A percentile compares a stretch with the other conserved stretches of the same genome.
Conservation (phyloP, 2,329 filamentous ascomycete species). For the Cladosporium phlei region DNA sequence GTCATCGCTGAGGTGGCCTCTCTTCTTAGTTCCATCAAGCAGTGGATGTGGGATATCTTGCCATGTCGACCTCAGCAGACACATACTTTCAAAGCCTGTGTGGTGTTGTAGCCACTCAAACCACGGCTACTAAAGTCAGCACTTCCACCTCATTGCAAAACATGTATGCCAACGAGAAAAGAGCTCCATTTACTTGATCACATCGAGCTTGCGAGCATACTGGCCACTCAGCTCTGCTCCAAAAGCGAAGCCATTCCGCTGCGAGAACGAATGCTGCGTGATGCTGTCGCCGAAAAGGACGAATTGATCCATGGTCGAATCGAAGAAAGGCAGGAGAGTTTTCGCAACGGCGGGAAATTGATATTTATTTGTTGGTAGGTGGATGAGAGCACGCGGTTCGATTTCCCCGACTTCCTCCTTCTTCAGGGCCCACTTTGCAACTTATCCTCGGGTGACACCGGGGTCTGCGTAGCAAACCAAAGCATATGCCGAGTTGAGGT, state of each 20-base stretch:
- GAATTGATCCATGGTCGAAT: constrained; percentile 46
- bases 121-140: constrained; percentile 49
- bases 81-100: constrained; percentile 55
- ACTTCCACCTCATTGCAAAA: background rate
- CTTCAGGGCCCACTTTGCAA: constrained; percentile 1
- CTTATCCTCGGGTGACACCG: constrained; percentile 6
- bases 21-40: background rate
- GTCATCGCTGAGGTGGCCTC: background rate
- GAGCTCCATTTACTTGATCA: constrained; percentile 59
- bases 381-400: background rate
- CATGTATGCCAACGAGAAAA: constrained; percentile 4
- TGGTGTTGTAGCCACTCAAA: constrained; percentile 77
- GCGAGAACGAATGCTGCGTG: constrained; percentile 62
- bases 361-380: background rate
- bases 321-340: too few species aligned
- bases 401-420: constrained; percentile 1
- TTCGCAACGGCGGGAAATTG: background rate
- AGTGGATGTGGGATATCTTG: too few species aligned
- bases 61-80: too few species aligned
- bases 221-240: constrained; percentile 64
- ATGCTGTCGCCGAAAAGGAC: constrained; percentile 90
- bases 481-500: too few species aligned
- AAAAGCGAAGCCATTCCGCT: constrained; percentile 65
- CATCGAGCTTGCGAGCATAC: constrained; percentile 72
- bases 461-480: constrained; percentile 1